A percentile compares a stretch with the other conserved stretches of the same genome.
Conservation (phyloP, 805 yeast genomes). For the Kuraishia capsulata region DNA sequence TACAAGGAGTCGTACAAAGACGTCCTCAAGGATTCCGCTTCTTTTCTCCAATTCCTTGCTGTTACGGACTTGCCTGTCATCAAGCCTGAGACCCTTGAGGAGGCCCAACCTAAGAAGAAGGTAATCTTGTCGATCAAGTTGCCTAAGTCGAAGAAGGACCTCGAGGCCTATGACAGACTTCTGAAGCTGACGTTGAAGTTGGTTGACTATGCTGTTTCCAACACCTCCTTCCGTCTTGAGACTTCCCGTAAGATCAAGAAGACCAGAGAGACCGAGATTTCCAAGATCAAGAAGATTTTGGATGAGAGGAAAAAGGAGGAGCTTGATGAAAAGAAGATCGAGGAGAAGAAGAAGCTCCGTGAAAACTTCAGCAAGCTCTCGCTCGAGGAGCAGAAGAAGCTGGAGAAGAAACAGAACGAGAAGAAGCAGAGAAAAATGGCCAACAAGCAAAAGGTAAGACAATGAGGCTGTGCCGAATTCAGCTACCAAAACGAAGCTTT, state of each 20-base stretch:
- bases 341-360: conserved; percentile 56
- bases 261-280: conserved; percentile 66
- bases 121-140: conserved; percentile 46
- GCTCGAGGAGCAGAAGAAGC: conserved; percentile 72
- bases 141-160: conserved; percentile 40
- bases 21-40: conserved; percentile 25
- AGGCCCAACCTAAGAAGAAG: conserved; percentile 43
- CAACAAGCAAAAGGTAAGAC: conserved; percentile 48
- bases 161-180: conserved; percentile 38
- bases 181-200: conserved; percentile 48
- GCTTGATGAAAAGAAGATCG: conserved; percentile 60
- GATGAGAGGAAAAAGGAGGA: conserved; percentile 63
- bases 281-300: conserved; percentile 59
- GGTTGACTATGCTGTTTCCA: conserved; percentile 46
- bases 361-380: conserved; percentile 47
- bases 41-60: conserved; percentile 56
- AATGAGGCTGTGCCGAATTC: conserved; percentile 2
- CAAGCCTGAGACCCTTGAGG: conserved; percentile 55
- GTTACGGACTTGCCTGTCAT: conserved; percentile 78
- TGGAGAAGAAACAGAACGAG: conserved; percentile 70
- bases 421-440: conserved; percentile 70
- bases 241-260: conserved; percentile 66
- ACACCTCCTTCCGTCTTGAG: conserved; percentile 60
- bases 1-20: conserved; percentile 39
- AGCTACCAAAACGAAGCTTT: background rate